Evolutionary conservation across 306 rosid genomes (phyloP), one percentile per base, ranked within the genome.

Genomic region (Cicer pinnatifidum): DNA sequence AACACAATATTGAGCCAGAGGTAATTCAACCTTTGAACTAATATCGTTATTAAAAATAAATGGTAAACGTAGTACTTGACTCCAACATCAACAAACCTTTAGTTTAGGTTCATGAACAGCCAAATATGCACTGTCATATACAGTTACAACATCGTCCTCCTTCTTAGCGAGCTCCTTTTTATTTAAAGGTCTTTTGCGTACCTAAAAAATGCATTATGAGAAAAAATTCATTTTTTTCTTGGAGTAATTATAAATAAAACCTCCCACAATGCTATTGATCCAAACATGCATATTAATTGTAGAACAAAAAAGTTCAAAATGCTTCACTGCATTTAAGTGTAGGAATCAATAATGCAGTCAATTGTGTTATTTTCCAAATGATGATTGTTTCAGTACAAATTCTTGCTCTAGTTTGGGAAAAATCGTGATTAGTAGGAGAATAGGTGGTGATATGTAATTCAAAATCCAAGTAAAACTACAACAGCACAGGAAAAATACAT

Each of bases 121-220:
- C 95, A 94, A 45, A 84, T 80, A 88, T 63, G 91, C 72, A 69
- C 80, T 86, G 40, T 88, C 97, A 72, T 67, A 83, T 48, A 88
- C 98, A 39, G 81, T 83, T 67, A 94, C 98, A 85, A 94, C 74
- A 74, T 94, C 98, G 11, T 94, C 97, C 88, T 94, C 98, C 87
- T 91, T 94, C 82, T 91, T 96, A 48, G 92, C 84, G 46, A 88
- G 85, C 88, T 94, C 98, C 82, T 94, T 94, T 89, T 88, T 94
- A 84, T 94, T 94, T 79, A 94, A 81, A 68, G 98, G 98, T 74
- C 98, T 87, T 85, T 94, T 94, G 23, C 97, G 96, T 73, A 94
- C 98, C 98, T 94, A 83, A 43, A 69, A 56, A 44, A 81, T 37
- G 47, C 77, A 82, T 65, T 60, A 35, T 80, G 78, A 65, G 50